phyloP scores from a whole-genome alignment of 768 basidiomycete species.

The Lanmaoa pseudosensibilis region DNA sequence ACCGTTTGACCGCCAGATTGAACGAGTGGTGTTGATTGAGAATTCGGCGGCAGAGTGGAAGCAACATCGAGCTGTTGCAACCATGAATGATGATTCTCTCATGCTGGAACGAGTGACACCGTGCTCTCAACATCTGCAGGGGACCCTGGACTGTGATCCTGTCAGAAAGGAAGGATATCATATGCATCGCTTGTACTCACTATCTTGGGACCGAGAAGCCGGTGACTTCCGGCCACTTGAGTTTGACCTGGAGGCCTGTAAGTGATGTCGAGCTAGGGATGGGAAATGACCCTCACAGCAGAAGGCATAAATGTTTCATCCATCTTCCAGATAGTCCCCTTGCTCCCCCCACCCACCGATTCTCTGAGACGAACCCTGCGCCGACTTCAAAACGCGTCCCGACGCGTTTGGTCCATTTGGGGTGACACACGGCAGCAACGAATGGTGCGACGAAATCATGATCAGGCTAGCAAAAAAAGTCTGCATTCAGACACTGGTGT shows the following conservation, averaged over 20 bases:
- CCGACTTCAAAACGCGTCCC: conserved; percentile 91
- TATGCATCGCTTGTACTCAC: conserved; percentile 43
- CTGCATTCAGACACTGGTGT: background rate
- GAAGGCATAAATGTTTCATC: conserved; percentile 92
- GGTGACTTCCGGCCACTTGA: conserved; percentile 76
- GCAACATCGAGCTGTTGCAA: conserved; percentile 58
- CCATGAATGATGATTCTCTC: background rate
- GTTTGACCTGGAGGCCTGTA: conserved; percentile 58
- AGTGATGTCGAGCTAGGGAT: background rate
- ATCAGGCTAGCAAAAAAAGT: conserved; percentile 54
- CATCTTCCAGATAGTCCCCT: conserved; percentile 85
- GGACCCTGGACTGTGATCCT: conserved; percentile 54
- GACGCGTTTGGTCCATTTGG: conserved; percentile 76
- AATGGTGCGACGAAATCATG: conserved; percentile 94
- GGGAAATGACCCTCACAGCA: conserved; percentile 54
- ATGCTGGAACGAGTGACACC: conserved; percentile 33
- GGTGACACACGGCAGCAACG: conserved; percentile 84
- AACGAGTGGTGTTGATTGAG: conserved; percentile 66
- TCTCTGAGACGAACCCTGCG: conserved; percentile 87
- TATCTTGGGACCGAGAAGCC: conserved; percentile 74
- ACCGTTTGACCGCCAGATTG: conserved; percentile 89
- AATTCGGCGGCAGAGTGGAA: conserved; percentile 62
- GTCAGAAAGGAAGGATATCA: conserved; percentile 9
- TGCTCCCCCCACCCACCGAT: conserved; percentile 92
- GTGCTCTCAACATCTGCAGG: conserved; percentile 61